Evolutionary conservation across 2,329 filamentous ascomycete genomes (phyloP).

Genomic region (Colletotrichum sp.): DNA sequence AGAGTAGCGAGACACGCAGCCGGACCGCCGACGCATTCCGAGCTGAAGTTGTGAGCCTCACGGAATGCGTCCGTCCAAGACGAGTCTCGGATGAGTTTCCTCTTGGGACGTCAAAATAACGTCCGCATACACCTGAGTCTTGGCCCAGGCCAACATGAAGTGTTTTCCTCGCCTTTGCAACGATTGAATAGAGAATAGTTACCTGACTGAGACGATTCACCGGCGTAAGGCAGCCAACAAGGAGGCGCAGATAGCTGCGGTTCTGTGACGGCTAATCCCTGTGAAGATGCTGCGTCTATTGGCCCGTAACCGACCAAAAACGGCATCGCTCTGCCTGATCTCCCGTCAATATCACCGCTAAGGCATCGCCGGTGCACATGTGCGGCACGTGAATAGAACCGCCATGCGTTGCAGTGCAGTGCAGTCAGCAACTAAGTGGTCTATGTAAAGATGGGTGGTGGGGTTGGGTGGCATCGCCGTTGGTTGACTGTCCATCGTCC

Average conservation of each 20-base stretch:
- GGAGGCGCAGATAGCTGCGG: not conserved
- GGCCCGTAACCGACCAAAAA: not conserved
- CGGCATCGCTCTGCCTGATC: not conserved
- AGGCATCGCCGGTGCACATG: not conserved
- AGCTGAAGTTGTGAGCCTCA: not conserved
- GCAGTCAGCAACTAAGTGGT: not conserved
- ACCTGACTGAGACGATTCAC: not conserved
- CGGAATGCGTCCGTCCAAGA: not conserved
- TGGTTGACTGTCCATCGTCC: not conserved
- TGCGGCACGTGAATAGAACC: not conserved
- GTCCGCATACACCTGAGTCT: not conserved
- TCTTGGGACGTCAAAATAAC: not conserved
- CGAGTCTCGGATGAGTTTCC: not conserved
- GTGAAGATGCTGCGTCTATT: not conserved
- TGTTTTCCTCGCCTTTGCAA: not conserved
- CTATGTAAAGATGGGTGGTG: not conserved
- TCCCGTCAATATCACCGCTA: not conserved
- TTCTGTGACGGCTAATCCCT: not conserved
- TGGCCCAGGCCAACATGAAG: not conserved
- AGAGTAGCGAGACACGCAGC: not conserved
- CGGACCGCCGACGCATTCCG: not conserved
- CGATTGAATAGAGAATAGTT: not conserved
- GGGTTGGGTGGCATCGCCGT: not conserved
- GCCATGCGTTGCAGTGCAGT: not conserved
- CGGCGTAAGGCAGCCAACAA: not conserved